These are phyloP conservation scores for Gossypium gossypioides DNA, from an alignment of 441 rosid species.

Conservation along the genomic window DNA sequence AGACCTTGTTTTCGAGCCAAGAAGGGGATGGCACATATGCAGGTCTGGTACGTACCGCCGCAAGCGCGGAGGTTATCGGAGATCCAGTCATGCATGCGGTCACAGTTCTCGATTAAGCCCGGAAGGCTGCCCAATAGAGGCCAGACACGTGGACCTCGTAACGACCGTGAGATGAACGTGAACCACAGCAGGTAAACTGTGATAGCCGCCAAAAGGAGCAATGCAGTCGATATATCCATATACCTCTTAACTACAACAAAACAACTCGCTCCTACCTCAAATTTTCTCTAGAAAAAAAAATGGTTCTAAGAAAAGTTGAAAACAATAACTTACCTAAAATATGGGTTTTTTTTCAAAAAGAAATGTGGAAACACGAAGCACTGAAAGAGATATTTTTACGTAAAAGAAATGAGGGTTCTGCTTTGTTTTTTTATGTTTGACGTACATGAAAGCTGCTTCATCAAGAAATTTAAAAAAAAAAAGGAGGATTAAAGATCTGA, in stretches of 20 bases:
- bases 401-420: background rate
- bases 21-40: slow-evolving; percentile 80
- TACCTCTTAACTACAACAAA: background rate
- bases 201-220: slow-evolving; percentile 51
- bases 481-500: background rate
- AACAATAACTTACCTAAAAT: background rate
- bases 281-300: background rate
- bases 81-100: slow-evolving; percentile 96
- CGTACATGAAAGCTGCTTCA: background rate
- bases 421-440: background rate
- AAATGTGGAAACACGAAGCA: background rate
- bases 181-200: slow-evolving; percentile 77
- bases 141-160: slow-evolving; percentile 87
- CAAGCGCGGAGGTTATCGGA: slow-evolving; percentile 81
- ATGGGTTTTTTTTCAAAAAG: background rate
- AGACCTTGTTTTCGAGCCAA: slow-evolving; percentile 79
- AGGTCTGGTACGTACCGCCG: slow-evolving; percentile 95
- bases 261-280: background rate
- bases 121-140: slow-evolving; percentile 85
- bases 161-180: slow-evolving; percentile 73
- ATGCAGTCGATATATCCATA: slow-evolving; percentile 60
- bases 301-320: background rate
- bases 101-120: slow-evolving; percentile 73
- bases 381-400: background rate
- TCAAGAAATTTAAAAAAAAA: slow-evolving; percentile 3